Conservation (phyloP, 352 stramenopile genomes). For the Elongisporangium undulatum region DNA sequence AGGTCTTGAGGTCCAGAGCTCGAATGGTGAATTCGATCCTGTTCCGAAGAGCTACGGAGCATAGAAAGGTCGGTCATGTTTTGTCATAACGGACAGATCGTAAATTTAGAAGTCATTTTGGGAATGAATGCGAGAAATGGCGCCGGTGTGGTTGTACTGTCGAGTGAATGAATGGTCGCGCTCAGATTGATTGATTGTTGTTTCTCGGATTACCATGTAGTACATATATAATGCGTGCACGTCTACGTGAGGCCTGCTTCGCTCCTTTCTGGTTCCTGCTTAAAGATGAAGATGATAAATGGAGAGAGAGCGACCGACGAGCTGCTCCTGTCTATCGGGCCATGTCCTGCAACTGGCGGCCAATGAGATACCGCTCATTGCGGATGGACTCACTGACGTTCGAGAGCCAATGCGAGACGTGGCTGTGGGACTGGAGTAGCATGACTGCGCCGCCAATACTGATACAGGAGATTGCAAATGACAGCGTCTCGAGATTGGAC, state of each 20-base stretch:
- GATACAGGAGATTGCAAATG: slow-evolving; percentile 52
- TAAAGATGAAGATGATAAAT: neutral
- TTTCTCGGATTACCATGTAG: neutral
- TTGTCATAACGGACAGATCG: neutral
- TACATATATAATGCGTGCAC: neutral
- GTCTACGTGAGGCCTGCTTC: neutral
- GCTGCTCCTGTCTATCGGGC: slow-evolving; percentile 33
- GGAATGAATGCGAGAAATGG: neutral
- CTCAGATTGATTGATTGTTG: too few relatives aligned
- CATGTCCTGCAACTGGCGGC: slow-evolving; percentile 84
- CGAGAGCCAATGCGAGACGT: slow-evolving; percentile 52
- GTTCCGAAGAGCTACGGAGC: neutral
- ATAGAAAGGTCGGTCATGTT: neutral
- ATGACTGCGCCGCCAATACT: slow-evolving; percentile 29
- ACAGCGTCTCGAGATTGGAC: slow-evolving; percentile 37
- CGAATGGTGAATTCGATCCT: slow-evolving; percentile 1
- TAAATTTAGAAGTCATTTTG: neutral
- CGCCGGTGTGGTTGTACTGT: too few relatives aligned
- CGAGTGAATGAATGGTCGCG: neutral
- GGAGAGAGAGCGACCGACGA: neutral
- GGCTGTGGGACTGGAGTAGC: slow-evolving; percentile 38
- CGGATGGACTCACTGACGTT: slow-evolving; percentile 81
- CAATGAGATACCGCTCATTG: slow-evolving; percentile 86
- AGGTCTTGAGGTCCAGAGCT: neutral
- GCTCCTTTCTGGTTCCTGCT: neutral